These are phyloP conservation scores for Candida ovalis DNA, from an alignment of 805 yeast genomes.

Conservation along the genomic window DNA sequence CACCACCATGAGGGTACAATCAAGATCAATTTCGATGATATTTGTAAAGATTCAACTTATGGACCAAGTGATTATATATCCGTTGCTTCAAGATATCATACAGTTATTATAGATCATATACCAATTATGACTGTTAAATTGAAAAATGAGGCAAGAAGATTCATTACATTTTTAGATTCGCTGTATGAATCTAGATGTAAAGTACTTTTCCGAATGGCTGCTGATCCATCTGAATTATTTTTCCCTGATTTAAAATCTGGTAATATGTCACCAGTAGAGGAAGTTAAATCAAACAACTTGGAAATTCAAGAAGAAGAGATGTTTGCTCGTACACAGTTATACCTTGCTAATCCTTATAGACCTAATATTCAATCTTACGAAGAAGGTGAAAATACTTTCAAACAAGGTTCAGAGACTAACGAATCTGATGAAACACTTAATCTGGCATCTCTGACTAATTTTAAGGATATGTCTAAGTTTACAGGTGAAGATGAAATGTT, in stretches of 20 bases:
- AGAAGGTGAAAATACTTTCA: slow-evolving; percentile 37
- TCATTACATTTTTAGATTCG: slow-evolving; percentile 66
- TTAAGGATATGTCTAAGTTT: slow-evolving; percentile 48
- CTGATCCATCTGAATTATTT: slow-evolving; percentile 48
- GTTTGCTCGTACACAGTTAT: slow-evolving; percentile 62
- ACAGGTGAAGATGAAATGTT: slow-evolving; percentile 78
- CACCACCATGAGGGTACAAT: slow-evolving; percentile 38
- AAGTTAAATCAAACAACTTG: neutral
- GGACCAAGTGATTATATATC: slow-evolving; percentile 72
- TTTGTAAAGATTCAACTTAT: slow-evolving; percentile 48
- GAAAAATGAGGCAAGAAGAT: slow-evolving; percentile 67
- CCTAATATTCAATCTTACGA: slow-evolving; percentile 67
- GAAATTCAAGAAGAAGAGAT: slow-evolving; percentile 47
- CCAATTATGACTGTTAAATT: slow-evolving; percentile 53
- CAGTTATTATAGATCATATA: slow-evolving; percentile 55
- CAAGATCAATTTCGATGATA: slow-evolving; percentile 46
- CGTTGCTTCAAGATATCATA: slow-evolving; percentile 54
- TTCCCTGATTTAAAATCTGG: slow-evolving; percentile 45
- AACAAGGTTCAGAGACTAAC: slow-evolving; percentile 26
- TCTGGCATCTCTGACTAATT: slow-evolving; percentile 32
- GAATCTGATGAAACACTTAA: slow-evolving; percentile 14
- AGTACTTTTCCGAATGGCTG: slow-evolving; percentile 49
- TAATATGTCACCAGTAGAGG: slow-evolving; percentile 6
- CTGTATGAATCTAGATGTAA: slow-evolving; percentile 65
- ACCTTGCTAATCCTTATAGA: slow-evolving; percentile 58